Evolutionary conservation across 2,329 filamentous ascomycete species (phyloP), one percentile per base, ranked within the genome.

Genomic region (Claviceps sp.): DNA sequence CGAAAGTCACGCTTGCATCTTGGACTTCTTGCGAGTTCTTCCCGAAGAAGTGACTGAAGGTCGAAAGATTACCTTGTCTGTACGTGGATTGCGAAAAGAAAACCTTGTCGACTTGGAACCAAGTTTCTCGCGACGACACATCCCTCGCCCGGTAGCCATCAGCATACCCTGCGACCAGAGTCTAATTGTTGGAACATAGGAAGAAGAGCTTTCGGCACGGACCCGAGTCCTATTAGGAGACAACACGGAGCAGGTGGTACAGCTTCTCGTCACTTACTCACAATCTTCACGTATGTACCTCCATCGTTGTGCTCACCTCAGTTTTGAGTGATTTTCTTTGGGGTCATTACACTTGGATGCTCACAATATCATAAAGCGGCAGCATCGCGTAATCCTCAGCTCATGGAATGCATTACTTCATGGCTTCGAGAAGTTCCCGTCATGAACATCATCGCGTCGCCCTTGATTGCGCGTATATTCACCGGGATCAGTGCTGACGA

Each of bases 11-110:
- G 82, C 89, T 58, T 93, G 86, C 67, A 86, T 97, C 62, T 77
- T 98, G 64, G 93, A 98, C 69, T 98, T 98, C 69, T 77, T 98
- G 58, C 89, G 88, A 68, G 90, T 98, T 62, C 82, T 98, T 58
- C 93, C 93, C 52, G 93, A 98, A 76, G 93, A 98, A 78, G 93
- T 98, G 65, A 97, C 88, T 61, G 91, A 98, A 78, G 93, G 93
- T 73, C 88, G 93, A 72, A 98, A 97, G 76, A 96, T 98, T 78
- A 95, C 89, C 78, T 79, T 98, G 73, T 90, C 88, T 81, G 90
- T 95, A 93, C 75, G 88, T 91, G 79, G 82, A 85, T 74, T 75
- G 74, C 74, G 68, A 60, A 45, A 39, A 39, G n/a, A 39, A 39
- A 39, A n/a, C 71, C 63, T 66, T 66, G 71, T 68, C 73, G 70